A percentile compares a stretch with the other conserved stretches of the same genome.
Evolutionary conservation across 371 early-diverging fungal species (phyloP).

Genomic region (Syncephalis plumigaleata): DNA sequence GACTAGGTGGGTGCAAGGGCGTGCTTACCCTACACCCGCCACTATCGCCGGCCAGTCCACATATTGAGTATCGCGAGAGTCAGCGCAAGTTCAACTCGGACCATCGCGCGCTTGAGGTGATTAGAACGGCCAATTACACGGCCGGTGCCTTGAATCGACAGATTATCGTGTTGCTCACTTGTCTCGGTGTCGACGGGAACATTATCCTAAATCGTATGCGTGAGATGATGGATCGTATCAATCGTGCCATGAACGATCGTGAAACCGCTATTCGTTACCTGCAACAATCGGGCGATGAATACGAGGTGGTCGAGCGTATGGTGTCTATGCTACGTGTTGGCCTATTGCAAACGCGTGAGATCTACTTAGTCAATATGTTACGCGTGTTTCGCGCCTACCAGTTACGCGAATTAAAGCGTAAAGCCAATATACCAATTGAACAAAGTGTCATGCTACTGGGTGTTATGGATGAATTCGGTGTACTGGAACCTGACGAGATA

Average conservation of each 20-base stretch:
- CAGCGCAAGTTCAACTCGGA: conserved; percentile 47
- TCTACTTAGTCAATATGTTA: conserved; percentile 31
- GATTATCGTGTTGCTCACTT: conserved; percentile 41
- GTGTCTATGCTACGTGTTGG: conserved; percentile 32
- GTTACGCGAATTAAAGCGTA: conserved; percentile 44
- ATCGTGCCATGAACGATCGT: conserved; percentile 21
- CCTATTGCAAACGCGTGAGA: conserved; percentile 28
- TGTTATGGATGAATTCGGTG: conserved; percentile 54
- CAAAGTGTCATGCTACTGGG: conserved; percentile 58
- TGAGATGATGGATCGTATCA: conserved; percentile 22
- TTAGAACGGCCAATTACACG: conserved; percentile 29
- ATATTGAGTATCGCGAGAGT: conserved; percentile 38
- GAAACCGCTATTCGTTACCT: conserved; percentile 25
- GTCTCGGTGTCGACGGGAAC: conserved; percentile 39
- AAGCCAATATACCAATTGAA: conserved; percentile 45
- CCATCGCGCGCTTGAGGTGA: conserved; percentile 42
- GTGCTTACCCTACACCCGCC: conserved; percentile 6
- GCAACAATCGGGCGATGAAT: conserved; percentile 27
- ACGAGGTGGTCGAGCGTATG: conserved; percentile 28
- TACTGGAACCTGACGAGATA: conserved; percentile 46
- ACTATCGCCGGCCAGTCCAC: conserved; percentile 1
- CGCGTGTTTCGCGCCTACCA: conserved; percentile 26
- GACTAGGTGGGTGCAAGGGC: conserved; percentile 76
- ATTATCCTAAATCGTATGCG: conserved; percentile 28
- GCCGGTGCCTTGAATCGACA: conserved; percentile 58